A percentile compares a stretch with the other conserved stretches of the same genome.
phyloP scores from a whole-genome alignment of 345 rosid species.

The Salix exigua region DNA sequence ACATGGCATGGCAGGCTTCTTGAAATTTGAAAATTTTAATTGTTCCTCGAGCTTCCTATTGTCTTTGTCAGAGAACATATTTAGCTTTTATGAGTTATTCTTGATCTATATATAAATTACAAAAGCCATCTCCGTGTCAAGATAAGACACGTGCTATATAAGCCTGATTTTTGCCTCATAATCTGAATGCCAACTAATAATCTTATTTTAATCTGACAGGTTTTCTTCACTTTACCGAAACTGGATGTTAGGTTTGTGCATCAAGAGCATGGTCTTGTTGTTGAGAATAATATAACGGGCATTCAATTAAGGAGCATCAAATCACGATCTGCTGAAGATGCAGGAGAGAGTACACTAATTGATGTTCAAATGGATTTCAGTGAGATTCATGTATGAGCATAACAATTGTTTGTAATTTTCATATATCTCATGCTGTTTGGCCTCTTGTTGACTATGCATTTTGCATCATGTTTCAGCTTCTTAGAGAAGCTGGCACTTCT shows the following conservation, averaged over 20 bases:
- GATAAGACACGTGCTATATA: not conserved
- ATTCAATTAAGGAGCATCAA: conserved; percentile 66
- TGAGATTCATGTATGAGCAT: conserved; percentile 80
- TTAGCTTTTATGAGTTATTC: not conserved
- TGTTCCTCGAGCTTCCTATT: not conserved
- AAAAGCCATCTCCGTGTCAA: not conserved
- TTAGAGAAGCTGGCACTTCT: conserved; percentile 72
- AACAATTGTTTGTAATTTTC: conserved; percentile 18
- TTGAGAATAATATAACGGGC: conserved; percentile 83
- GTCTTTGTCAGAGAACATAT: not conserved
- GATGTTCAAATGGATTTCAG: conserved; percentile 86
- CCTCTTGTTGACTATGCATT: conserved; percentile 13
- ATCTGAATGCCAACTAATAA: not conserved
- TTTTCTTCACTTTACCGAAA: conserved; percentile 69
- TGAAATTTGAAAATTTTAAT: not conserved
- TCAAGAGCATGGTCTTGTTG: conserved; percentile 53
- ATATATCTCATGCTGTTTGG: conserved; percentile 11
- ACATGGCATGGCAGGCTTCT: not conserved
- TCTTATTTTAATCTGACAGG: conserved; percentile 40
- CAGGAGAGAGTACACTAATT: conserved; percentile 86
- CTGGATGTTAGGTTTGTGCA: conserved; percentile 74
- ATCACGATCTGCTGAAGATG: conserved; percentile 72
- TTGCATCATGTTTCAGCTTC: conserved; percentile 58
- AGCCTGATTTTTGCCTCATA: not conserved
- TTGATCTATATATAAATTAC: not conserved